Evolutionary conservation across 2,329 filamentous ascomycete species (phyloP).

Genomic region (Botrytis elliptica): DNA sequence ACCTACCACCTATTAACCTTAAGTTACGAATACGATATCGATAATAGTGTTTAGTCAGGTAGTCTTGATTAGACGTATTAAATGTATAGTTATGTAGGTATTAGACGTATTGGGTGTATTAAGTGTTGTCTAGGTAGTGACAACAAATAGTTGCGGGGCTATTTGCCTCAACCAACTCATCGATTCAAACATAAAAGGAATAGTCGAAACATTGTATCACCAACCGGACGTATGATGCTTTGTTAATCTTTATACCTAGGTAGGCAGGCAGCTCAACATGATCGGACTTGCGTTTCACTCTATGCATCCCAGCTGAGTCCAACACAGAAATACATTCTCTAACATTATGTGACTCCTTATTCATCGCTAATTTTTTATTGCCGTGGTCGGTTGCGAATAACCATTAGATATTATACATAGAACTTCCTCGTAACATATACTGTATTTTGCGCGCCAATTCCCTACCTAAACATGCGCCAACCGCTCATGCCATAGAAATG

Average conservation of each 20-base stretch:
- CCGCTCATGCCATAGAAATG: constrained; percentile 16
- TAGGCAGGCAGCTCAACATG: not conserved
- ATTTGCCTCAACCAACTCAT: not conserved
- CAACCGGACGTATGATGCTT: not conserved
- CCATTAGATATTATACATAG: constrained; percentile 12
- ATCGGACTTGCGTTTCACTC: not conserved
- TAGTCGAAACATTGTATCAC: not conserved
- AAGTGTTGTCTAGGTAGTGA: constrained; percentile 10
- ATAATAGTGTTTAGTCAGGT: not conserved
- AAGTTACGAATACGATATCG: not conserved
- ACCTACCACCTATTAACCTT: not conserved
- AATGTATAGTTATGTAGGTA: not conserved
- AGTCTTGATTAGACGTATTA: not conserved
- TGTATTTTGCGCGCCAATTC: constrained; percentile 5
- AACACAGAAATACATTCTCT: not conserved
- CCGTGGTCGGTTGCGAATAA: not conserved
- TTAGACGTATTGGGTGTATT: not conserved
- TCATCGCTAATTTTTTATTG: constrained; percentile 7
- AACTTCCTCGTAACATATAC: constrained; percentile 14
- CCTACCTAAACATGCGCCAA: constrained; percentile 10
- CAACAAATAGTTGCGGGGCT: constrained; percentile 6
- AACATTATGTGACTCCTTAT: not conserved
- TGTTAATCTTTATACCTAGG: no score
- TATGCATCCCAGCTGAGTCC: not conserved
- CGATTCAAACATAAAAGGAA: not conserved